Conservation (phyloP, 2,329 filamentous ascomycete species). For the Lasiodiplodia theobromae region DNA sequence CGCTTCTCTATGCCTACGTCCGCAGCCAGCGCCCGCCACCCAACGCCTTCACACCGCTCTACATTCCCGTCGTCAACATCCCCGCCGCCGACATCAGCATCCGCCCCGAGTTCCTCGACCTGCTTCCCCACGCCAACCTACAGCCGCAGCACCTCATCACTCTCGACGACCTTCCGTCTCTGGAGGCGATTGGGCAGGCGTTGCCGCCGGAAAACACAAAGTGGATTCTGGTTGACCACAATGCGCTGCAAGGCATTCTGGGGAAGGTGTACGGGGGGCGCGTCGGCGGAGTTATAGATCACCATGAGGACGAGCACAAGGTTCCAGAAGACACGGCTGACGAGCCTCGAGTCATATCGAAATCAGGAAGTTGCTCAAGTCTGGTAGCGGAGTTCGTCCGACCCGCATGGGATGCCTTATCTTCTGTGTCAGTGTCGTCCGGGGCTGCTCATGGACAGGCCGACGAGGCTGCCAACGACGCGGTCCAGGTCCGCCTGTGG, state of each 20-base stretch:
- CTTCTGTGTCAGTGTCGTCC: conserved; percentile 51
- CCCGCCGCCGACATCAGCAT: conserved; percentile 71
- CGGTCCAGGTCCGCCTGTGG: conserved; percentile 47
- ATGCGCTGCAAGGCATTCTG: conserved; percentile 70
- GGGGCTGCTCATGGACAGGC: conserved; percentile 50
- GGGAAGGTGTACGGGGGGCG: conserved; percentile 58
- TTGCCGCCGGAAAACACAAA: conserved; percentile 64
- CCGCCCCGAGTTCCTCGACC: conserved; percentile 74
- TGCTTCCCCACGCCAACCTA: conserved; percentile 68
- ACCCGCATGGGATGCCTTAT: conserved; percentile 62
- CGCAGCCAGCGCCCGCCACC: conserved; percentile 63
- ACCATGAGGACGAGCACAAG: conserved; percentile 75
- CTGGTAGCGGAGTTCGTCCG: conserved; percentile 69
- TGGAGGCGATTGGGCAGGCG: conserved; percentile 56
- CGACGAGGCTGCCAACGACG: conserved; percentile 45
- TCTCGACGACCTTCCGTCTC: conserved; percentile 62
- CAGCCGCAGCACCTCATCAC: conserved; percentile 69
- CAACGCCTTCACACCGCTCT: conserved; percentile 58
- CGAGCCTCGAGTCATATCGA: conserved; percentile 67
- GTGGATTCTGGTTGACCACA: conserved; percentile 84
- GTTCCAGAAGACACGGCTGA: conserved; percentile 57
- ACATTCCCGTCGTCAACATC: conserved; percentile 78
- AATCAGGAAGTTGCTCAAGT: conserved; percentile 75
- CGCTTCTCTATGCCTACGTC: conserved; percentile 77
- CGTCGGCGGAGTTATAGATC: conserved; percentile 75